Evolutionary conservation across 2,329 filamentous ascomycete species (phyloP).

Genomic region (Lizonia empirigonia): DNA sequence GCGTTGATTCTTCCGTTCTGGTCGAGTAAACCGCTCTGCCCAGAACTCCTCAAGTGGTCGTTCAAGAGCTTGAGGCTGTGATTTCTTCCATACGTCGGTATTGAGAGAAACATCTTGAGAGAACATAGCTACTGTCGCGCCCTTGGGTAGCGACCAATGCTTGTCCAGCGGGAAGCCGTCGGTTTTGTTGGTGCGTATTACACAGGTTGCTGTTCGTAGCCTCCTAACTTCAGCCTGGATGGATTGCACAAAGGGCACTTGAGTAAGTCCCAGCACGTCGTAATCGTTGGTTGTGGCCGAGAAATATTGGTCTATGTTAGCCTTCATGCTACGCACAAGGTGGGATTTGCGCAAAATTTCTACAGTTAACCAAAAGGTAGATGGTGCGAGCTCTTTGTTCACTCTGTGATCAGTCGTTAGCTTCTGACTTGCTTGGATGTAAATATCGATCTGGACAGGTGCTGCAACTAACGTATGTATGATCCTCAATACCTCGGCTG

Average conservation of each 20-base stretch:
- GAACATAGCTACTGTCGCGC: slow-evolving; percentile 24
- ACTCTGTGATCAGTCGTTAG: slow-evolving; percentile 22
- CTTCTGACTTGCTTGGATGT: neutral
- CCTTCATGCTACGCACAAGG: slow-evolving; percentile 23
- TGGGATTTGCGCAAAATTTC: slow-evolving; percentile 30
- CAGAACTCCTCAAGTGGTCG: slow-evolving; percentile 36
- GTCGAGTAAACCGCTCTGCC: slow-evolving; percentile 33
- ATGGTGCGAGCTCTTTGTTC: slow-evolving; percentile 22
- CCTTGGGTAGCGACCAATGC: slow-evolving; percentile 28
- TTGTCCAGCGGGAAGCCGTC: slow-evolving; percentile 28
- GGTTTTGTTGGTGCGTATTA: slow-evolving; percentile 15
- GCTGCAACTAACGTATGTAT: slow-evolving; percentile 30
- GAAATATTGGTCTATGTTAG: slow-evolving; percentile 15
- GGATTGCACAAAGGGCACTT: slow-evolving; percentile 32
- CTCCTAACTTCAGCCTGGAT: slow-evolving; percentile 33
- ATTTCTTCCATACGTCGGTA: slow-evolving; percentile 28
- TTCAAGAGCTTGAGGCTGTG: slow-evolving; percentile 21
- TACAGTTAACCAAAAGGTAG: slow-evolving; percentile 34
- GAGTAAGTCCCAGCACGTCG: slow-evolving; percentile 22
- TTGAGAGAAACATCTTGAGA: slow-evolving; percentile 36
- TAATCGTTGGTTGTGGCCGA: slow-evolving; percentile 17
- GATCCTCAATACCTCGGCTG: slow-evolving; percentile 31
- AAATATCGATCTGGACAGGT: neutral
- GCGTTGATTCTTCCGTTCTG: slow-evolving; percentile 5
- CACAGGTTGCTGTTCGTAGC: slow-evolving; percentile 24